Conservation (phyloP, 495 filamentous ascomycete species). For the Hypomontagnella monticulosa region DNA sequence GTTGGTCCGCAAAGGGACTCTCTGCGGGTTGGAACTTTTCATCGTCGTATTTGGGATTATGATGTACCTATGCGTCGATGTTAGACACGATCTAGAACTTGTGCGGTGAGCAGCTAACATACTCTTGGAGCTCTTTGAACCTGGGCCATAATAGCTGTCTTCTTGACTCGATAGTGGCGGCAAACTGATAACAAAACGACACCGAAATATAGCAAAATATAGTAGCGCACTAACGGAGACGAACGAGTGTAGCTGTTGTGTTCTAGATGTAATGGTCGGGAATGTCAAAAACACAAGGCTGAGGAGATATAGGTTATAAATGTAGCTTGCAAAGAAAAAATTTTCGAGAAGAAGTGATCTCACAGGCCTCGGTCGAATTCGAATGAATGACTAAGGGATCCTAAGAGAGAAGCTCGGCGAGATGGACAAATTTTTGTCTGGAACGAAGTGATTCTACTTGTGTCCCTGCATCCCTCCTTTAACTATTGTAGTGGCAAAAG, state of each 20-base stretch:
- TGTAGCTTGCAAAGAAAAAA: neutral
- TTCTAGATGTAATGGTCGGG: neutral
- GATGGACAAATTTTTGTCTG: neutral
- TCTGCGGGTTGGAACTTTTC: slow-evolving; percentile 1
- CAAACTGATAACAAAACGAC: neutral
- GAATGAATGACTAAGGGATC: slow-evolving; percentile 31
- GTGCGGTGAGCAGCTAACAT: neutral
- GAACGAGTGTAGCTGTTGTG: neutral
- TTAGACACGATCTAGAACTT: neutral
- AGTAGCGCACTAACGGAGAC: neutral
- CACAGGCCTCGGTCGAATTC: slow-evolving; percentile 2
- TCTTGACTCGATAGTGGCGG: neutral
- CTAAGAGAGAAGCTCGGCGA: slow-evolving; percentile 1
- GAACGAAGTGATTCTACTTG: slow-evolving; percentile 11
- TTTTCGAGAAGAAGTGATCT: slow-evolving; percentile 9
- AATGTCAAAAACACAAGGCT: neutral
- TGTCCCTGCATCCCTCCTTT: neutral
- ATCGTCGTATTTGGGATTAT: neutral
- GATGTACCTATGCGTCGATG: slow-evolving; percentile 4
- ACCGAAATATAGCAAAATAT: neutral
- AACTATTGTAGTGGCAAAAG: neutral
- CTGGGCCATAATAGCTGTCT: neutral
- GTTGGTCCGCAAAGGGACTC: slow-evolving; percentile 16
- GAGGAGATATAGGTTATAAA: neutral
- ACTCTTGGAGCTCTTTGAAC: slow-evolving; percentile 4